These are phyloP conservation scores for Syzygium malaccense DNA, from an alignment of 441 rosid genomes.

Conservation along the genomic window DNA sequence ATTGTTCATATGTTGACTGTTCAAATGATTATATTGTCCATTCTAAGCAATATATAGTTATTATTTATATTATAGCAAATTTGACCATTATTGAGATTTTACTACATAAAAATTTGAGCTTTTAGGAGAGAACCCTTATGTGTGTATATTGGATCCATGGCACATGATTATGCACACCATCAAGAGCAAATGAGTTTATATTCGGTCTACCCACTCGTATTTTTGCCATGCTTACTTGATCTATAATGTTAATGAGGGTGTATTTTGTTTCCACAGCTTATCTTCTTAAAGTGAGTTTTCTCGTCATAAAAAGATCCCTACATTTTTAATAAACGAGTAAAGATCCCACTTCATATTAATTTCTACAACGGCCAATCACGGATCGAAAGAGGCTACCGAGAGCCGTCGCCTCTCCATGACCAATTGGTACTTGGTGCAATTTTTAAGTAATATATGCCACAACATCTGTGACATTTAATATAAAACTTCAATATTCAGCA, in stretches of 20 bases:
- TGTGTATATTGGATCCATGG: background rate
- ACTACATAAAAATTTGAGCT: background rate
- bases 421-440: background rate
- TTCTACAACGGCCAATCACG: background rate
- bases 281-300: background rate
- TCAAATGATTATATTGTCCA: background rate
- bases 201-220: background rate
- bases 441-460: background rate
- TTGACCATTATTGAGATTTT: background rate
- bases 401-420: background rate
- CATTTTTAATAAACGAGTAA: background rate
- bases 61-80: background rate
- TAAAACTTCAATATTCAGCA: background rate
- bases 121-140: background rate
- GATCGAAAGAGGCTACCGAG: background rate
- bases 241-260: background rate
- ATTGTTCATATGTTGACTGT: background rate
- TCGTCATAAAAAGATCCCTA: background rate
- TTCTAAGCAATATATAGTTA: background rate
- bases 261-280: background rate
- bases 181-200: background rate
- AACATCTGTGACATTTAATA: background rate
- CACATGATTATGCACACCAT: background rate
- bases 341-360: background rate
- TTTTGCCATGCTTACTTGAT: background rate